These are phyloP conservation scores for Neotropicomus parvogracilis DNA, from an alignment of 1,284 basidiomycete species.

Conservation along the genomic window DNA sequence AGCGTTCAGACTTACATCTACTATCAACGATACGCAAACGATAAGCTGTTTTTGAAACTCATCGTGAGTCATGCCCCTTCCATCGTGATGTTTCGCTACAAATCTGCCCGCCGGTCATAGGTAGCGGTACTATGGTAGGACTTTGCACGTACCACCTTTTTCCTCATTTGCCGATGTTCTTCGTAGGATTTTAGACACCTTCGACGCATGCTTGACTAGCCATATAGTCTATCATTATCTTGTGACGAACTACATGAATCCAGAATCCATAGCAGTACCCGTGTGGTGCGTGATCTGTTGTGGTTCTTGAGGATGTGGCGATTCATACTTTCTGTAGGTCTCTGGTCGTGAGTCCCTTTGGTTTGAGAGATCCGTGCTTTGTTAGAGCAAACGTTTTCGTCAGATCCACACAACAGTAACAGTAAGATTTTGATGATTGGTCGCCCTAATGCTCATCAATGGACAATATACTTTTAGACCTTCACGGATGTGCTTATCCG, in stretches of 20 bases:
- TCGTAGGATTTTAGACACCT: slow-evolving; percentile 45
- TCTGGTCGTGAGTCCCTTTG: slow-evolving; percentile 37
- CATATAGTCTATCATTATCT: slow-evolving; percentile 55
- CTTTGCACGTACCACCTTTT: background rate
- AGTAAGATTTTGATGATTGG: slow-evolving; percentile 27
- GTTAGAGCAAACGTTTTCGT: background rate
- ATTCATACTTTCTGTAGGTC: slow-evolving; percentile 33
- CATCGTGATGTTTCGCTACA: background rate
- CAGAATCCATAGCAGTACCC: slow-evolving; percentile 38
- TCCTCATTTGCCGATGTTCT: background rate
- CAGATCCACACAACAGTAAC: slow-evolving; percentile 45
- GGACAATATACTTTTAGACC: slow-evolving; percentile 29
- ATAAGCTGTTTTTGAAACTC: slow-evolving; percentile 37
- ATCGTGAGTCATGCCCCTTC: slow-evolving; percentile 36
- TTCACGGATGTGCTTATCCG: slow-evolving; percentile 46
- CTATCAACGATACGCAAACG: slow-evolving; percentile 41
- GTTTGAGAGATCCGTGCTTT: background rate
- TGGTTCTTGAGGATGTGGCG: background rate
- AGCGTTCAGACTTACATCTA: slow-evolving; percentile 53
- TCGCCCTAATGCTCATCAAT: background rate
- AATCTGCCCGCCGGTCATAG: background rate
- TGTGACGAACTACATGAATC: slow-evolving; percentile 47
- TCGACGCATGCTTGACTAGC: slow-evolving; percentile 45
- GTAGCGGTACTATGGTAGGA: slow-evolving; percentile 23
- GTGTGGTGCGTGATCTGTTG: slow-evolving; percentile 42